These are phyloP conservation scores for Luzula sylvatica DNA, from an alignment of 176 grass and related monocot species.

Conservation along the genomic window DNA sequence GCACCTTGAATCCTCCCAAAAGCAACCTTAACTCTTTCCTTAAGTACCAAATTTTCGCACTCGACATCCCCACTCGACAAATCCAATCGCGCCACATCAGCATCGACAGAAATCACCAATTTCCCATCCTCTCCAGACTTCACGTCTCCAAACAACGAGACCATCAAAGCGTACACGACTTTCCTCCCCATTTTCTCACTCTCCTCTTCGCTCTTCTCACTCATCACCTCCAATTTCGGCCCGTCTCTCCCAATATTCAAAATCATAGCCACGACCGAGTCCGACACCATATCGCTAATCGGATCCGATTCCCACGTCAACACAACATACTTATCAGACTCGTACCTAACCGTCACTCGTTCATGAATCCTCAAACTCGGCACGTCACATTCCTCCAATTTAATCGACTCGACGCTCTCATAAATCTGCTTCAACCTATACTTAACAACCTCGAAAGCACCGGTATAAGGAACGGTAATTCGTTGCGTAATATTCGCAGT, in stretches of 20 bases:
- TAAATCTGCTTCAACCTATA: slow-evolving; percentile 92
- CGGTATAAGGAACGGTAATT: slow-evolving; percentile 65
- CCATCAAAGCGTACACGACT: slow-evolving; percentile 62
- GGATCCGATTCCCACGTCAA: slow-evolving; percentile 81
- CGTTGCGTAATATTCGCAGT: slow-evolving; percentile 78
- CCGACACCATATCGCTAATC: slow-evolving; percentile 95
- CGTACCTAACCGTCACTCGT: slow-evolving; percentile 48
- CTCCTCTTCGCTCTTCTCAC: slow-evolving; percentile 67
- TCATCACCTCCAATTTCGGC: slow-evolving; percentile 48
- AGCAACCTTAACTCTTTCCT: slow-evolving; percentile 58
- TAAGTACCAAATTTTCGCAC: slow-evolving; percentile 45
- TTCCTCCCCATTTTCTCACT: slow-evolving; percentile 55
- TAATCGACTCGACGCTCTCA: slow-evolving; percentile 55
- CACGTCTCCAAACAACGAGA: slow-evolving; percentile 68
- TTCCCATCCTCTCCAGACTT: slow-evolving; percentile 74
- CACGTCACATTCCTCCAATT: slow-evolving; percentile 46
- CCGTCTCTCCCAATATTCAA: slow-evolving; percentile 75
- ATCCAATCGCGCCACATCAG: slow-evolving; percentile 47
- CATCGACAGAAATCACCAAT: slow-evolving; percentile 55
- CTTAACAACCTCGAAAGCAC: slow-evolving; percentile 72
- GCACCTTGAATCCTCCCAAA: slow-evolving; percentile 60
- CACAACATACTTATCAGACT: slow-evolving; percentile 69
- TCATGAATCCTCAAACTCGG: slow-evolving; percentile 59
- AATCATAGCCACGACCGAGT: slow-evolving; percentile 81
- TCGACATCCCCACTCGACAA: slow-evolving; percentile 66